These are phyloP conservation scores for Naganishia vishniacii DNA, from an alignment of 768 basidiomycete species.

Conservation along the genomic window DNA sequence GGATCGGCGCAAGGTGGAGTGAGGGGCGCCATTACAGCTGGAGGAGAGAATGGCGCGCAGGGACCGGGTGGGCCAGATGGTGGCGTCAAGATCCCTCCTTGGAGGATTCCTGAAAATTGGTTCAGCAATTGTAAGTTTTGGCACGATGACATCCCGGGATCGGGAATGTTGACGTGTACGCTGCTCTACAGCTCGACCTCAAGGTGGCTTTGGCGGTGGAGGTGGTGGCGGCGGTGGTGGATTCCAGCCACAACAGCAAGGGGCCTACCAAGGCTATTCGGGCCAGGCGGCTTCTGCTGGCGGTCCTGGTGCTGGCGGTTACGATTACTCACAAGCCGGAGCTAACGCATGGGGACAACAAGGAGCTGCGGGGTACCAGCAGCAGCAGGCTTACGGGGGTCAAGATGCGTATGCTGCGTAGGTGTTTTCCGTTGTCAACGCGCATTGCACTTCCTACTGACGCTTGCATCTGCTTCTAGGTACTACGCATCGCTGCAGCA, in stretches of 20 bases:
- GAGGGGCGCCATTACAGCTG: slow-evolving; percentile 30
- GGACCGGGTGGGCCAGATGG: neutral
- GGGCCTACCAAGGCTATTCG: slow-evolving; percentile 22
- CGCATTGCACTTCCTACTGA: neutral
- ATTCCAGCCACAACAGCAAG: slow-evolving; percentile 17
- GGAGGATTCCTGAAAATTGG: slow-evolving; percentile 49
- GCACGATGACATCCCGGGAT: neutral
- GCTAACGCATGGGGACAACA: slow-evolving; percentile 22
- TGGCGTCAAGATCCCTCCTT: slow-evolving; percentile 44
- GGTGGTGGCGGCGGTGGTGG: slow-evolving; percentile 26
- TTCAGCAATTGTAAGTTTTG: slow-evolving; percentile 34
- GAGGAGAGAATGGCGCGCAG: slow-evolving; percentile 8
- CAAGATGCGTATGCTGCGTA: slow-evolving; percentile 46
- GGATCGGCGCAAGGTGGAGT: slow-evolving; percentile 29
- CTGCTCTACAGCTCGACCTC: slow-evolving; percentile 15
- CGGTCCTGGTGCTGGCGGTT: neutral
- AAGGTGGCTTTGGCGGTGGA: slow-evolving; percentile 16
- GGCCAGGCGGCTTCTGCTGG: neutral
- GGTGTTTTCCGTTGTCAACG: slow-evolving; percentile 15
- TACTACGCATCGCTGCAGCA: slow-evolving; percentile 30
- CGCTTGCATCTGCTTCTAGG: slow-evolving; percentile 4
- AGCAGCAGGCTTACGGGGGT: slow-evolving; percentile 30
- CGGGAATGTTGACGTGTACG: neutral
- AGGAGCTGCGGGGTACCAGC: slow-evolving; percentile 22
- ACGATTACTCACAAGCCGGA: slow-evolving; percentile 23